A percentile compares a stretch with the other conserved stretches of the same genome.
These are phyloP conservation scores for Mycena amicta DNA, from an alignment of 768 basidiomycete species.

Conservation along the genomic window DNA sequence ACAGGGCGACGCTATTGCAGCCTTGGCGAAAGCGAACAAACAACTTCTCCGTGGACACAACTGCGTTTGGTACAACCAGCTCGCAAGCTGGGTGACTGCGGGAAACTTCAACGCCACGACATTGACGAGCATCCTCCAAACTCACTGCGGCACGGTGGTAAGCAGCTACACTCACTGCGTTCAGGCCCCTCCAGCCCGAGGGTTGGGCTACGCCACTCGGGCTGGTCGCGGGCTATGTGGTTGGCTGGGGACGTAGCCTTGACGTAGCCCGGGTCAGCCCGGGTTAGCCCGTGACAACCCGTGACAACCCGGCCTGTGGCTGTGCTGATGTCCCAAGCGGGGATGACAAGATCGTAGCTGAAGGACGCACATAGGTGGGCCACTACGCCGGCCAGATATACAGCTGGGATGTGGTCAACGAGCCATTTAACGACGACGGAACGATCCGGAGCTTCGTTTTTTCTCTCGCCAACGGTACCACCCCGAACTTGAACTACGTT, in stretches of 20 bases:
- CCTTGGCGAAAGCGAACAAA: constrained; percentile 46
- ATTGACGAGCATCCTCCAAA: constrained; percentile 46
- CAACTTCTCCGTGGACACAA: constrained; percentile 52
- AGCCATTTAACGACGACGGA: constrained; percentile 55
- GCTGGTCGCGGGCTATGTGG: too few relatives aligned
- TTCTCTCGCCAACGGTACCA: constrained; percentile 39
- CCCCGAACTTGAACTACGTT: constrained; percentile 33
- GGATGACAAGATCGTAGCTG: too few relatives aligned
- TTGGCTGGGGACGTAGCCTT: too few relatives aligned
- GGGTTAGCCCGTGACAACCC: too few relatives aligned
- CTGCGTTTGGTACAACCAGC: constrained; percentile 55
- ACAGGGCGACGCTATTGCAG: constrained; percentile 43
- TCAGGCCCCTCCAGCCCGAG: too few relatives aligned
- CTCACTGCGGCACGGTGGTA: constrained; percentile 52
- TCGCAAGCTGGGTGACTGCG: constrained; percentile 51
- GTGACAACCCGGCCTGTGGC: too few relatives aligned
- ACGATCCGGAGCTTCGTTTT: constrained; percentile 48
- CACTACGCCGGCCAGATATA: constrained; percentile 58
- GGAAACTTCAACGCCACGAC: constrained; percentile 45
- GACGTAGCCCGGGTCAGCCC: too few relatives aligned
- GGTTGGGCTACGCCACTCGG: too few relatives aligned
- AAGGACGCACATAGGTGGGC: constrained; percentile 15
- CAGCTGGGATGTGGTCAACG: constrained; percentile 45
- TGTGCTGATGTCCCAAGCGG: too few relatives aligned
- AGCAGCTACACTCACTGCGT: background rate